These are phyloP conservation scores for Cytospora leucostoma DNA, from an alignment of 2,329 filamentous ascomycete species.

Conservation along the genomic window DNA sequence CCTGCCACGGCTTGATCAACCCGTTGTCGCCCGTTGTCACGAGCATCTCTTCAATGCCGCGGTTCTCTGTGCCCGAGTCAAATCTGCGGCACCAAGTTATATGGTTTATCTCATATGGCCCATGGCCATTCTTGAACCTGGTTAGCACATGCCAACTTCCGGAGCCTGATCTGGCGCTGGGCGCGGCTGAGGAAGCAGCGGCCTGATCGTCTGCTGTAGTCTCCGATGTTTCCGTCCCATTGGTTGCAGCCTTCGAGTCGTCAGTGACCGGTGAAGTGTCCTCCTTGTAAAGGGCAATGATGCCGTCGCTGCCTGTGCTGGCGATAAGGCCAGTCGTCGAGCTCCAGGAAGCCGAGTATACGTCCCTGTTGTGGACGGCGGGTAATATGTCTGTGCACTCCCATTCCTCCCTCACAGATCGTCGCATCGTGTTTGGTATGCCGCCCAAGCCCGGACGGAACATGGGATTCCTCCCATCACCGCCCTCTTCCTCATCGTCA, in stretches of 20 bases:
- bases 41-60: conserved; percentile 74
- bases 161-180: conserved; percentile 23
- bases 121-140: conserved; percentile 74
- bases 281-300: conserved; percentile 78
- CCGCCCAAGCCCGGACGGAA: conserved; percentile 52
- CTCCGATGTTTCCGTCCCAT: background rate
- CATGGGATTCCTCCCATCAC: conserved; percentile 28
- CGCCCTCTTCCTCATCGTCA: conserved; percentile 46
- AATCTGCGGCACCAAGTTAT: conserved; percentile 81
- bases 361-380: conserved; percentile 71
- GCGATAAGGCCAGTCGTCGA: conserved; percentile 73
- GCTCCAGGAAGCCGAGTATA: conserved; percentile 89
- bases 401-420: conserved; percentile 80
- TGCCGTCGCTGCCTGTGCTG: conserved; percentile 87
- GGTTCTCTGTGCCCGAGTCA: conserved; percentile 61
- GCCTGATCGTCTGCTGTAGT: conserved; percentile 24
- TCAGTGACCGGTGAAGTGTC: conserved; percentile 27
- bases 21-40: conserved; percentile 93
- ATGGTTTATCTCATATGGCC: conserved; percentile 93
- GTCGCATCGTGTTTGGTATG: conserved; percentile 89
- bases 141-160: conserved; percentile 73
- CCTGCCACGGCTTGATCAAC: conserved; percentile 77
- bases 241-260: background rate
- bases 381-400: conserved; percentile 75
- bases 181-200: conserved; percentile 7